Evolutionary conservation across 345 rosid genomes (phyloP), one percentile per base, ranked within the genome.

Genomic region (Lepidium africanum): DNA sequence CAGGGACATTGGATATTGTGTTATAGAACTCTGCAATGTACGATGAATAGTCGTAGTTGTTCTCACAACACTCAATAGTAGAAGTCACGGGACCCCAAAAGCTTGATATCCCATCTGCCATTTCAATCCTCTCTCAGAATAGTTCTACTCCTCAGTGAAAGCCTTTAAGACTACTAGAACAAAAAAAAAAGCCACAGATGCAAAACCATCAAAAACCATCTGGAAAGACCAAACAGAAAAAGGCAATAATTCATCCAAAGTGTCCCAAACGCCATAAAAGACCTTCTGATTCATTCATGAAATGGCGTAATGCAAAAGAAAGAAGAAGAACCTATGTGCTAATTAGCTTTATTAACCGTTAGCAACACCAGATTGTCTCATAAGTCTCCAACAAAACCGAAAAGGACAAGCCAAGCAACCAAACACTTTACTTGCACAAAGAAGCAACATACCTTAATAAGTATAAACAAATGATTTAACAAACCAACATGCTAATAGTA

Each of bases 71-170:
- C 12, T 91, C 99, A 15, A 67, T 77, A 9, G 85, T 69, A 36
- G 97, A 84, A 36, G 97, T 91, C 66, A 91, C 95, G 3, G 99
- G 99, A 59, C 96, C 97, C 97, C 97, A 88, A 75, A 89, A 91
- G 80, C 89, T 88, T 2, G 94, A 77, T 65, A 86, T 59, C 60
- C 85, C 89, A 73, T 83, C 87, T 0, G 86, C 89, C 98, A 93
- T 93, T 72, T 79, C 81, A 70, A 65, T 59, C 70, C 9, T 65
- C 72, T 38, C 72, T 32, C 51, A 50, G 67, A 32, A 46, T 17
- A 57, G 37, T 53, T 14, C 19, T 2, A 65, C 51, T 59, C 67
- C 30, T 71, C 48, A 13, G 47, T 32, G 32, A 3, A 59, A 8
- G 3, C 49, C 65, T 63, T 45, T 38, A 52, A n/a, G 42, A 56